Evolutionary conservation across 1,139 yeast species (phyloP).

Genomic region (Suhomyces kunorum): DNA sequence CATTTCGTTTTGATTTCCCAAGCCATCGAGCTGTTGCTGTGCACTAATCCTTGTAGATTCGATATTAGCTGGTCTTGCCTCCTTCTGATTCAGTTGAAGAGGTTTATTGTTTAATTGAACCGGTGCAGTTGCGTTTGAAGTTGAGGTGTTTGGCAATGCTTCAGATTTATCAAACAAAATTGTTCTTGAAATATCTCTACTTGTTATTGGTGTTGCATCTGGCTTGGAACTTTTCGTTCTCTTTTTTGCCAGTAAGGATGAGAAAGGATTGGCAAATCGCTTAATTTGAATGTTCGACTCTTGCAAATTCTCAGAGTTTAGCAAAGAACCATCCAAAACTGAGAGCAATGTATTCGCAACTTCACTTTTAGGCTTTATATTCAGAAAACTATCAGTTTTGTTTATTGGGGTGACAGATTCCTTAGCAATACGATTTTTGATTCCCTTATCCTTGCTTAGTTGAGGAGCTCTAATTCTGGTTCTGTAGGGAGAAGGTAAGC

Average conservation of each 20-base stretch:
- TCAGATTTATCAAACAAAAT: conserved; percentile 38
- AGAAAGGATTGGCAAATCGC: conserved; percentile 56
- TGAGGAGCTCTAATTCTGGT: conserved; percentile 46
- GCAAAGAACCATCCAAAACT: conserved; percentile 50
- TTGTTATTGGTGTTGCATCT: conserved; percentile 24
- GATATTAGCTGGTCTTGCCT: no score
- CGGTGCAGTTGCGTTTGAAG: neutral
- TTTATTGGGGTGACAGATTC: no score
- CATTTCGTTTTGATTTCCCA: no score
- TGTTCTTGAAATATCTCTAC: conserved; percentile 41
- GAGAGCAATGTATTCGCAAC: conserved; percentile 69
- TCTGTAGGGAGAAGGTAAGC: conserved; percentile 65
- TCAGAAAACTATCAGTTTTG: no score
- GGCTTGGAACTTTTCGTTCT: conserved; percentile 12
- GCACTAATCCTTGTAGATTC: no score
- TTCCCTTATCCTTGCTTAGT: conserved; percentile 7
- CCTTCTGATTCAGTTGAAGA: no score
- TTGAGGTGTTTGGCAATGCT: conserved; percentile 20
- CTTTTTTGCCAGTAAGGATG: conserved; percentile 29
- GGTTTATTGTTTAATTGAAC: neutral
- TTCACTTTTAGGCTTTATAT: conserved; percentile 46
- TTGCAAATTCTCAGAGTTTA: conserved; percentile 8
- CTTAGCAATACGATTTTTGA: neutral
- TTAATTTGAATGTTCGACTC: conserved; percentile 21
- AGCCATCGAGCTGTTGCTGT: no score